These are phyloP conservation scores for Vitellaria paradoxa DNA, from an alignment of 179 eudicot genomes.

Conservation along the genomic window DNA sequence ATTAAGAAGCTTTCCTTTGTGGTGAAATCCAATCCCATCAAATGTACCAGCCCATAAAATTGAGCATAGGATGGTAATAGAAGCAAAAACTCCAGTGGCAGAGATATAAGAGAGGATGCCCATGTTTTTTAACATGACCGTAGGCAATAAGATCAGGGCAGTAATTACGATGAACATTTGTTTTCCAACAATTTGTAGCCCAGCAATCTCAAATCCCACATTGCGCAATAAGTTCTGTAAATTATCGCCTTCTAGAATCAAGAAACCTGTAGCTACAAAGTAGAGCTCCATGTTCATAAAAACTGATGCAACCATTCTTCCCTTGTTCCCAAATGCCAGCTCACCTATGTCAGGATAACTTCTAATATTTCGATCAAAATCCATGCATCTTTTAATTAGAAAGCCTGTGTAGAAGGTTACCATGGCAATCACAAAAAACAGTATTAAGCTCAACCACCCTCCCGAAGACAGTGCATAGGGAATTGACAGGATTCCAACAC, in stretches of 20 bases:
- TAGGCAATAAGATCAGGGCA: slow-evolving; percentile 60
- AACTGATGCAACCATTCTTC: slow-evolving; percentile 51
- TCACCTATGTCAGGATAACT: slow-evolving; percentile 75
- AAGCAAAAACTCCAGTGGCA: slow-evolving; percentile 78
- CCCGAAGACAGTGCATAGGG: slow-evolving; percentile 78
- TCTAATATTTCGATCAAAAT: slow-evolving; percentile 50
- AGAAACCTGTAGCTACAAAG: slow-evolving; percentile 71
- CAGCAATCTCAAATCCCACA: slow-evolving; percentile 29
- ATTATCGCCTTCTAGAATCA: slow-evolving; percentile 86
- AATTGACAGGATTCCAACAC: slow-evolving; percentile 70
- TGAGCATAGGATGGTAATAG: slow-evolving; percentile 53
- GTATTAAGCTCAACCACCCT: slow-evolving; percentile 69
- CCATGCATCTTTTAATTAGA: slow-evolving; percentile 77
- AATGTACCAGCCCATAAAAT: slow-evolving; percentile 55
- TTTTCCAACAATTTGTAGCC: slow-evolving; percentile 48
- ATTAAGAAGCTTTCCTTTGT: slow-evolving; percentile 49
- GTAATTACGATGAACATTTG: slow-evolving; percentile 53
- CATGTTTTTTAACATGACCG: slow-evolving; percentile 57
- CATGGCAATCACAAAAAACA: slow-evolving; percentile 51
- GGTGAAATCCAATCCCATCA: slow-evolving; percentile 65
- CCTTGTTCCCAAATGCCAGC: slow-evolving; percentile 64
- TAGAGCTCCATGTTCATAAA: slow-evolving; percentile 73
- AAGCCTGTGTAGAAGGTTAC: slow-evolving; percentile 63
- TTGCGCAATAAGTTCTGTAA: slow-evolving; percentile 52
- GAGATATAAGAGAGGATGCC: slow-evolving; percentile 73